Percentiles rank a stretch among this genome's conserved stretches.
Evolutionary conservation across 306 rosid species (phyloP).

Genomic region (Dalbergia cochinchinensis): DNA sequence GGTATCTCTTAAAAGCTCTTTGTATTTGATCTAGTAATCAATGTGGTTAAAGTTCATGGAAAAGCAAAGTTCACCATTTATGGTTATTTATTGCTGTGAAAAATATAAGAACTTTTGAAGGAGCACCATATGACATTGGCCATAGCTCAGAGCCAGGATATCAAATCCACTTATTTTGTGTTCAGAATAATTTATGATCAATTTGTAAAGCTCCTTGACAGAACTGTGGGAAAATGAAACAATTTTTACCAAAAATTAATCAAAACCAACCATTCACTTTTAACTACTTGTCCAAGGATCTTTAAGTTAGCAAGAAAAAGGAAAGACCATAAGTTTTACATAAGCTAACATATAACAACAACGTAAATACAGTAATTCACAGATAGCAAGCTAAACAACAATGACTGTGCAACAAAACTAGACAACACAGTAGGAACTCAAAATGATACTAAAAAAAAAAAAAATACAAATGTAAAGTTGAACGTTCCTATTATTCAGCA

Average conservation of each 20-base stretch:
- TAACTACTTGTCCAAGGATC: background rate
- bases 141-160: background rate
- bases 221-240: background rate
- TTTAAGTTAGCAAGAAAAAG: conserved; percentile 4
- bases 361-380: conserved; percentile 7
- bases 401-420: conserved; percentile 6
- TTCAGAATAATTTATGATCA: background rate
- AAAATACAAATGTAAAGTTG: background rate
- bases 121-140: background rate
- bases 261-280: background rate
- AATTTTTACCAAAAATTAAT: background rate
- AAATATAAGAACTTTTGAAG: background rate
- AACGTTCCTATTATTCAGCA: background rate
- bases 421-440: background rate
- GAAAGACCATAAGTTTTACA: conserved; percentile 6
- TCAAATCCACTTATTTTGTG: background rate
- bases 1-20: conserved; percentile 1
- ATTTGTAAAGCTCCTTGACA: background rate
- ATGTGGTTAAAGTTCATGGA: background rate
- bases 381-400: background rate
- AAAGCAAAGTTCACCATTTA: background rate
- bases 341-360: background rate
- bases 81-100: background rate
- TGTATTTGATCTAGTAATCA: background rate
- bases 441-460: background rate